Evolutionary conservation across 2,329 filamentous ascomycete genomes (phyloP).

Genomic region (Boeremia lycopersici): DNA sequence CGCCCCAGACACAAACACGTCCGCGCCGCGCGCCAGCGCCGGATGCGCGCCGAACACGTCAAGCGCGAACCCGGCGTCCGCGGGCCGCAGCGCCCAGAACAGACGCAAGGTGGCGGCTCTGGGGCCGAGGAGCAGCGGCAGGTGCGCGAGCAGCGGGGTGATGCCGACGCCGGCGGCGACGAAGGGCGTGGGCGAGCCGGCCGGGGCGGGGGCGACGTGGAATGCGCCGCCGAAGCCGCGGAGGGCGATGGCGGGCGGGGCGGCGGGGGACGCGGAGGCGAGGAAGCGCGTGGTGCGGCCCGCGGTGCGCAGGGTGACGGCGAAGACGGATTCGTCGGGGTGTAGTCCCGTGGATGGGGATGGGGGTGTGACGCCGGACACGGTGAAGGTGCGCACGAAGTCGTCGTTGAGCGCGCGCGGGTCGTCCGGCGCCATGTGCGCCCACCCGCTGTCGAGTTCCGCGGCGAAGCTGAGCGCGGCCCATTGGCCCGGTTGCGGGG

Average conservation of each 20-base stretch:
- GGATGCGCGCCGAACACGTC: constrained; percentile 63
- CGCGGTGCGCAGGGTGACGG: no score
- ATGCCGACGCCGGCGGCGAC: constrained; percentile 83
- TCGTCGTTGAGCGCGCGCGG: constrained; percentile 84
- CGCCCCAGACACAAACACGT: constrained; percentile 68
- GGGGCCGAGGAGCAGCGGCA: no score
- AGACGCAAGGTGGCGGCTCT: constrained; percentile 64
- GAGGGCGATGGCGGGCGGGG: constrained; percentile 51
- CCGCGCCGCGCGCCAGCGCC: constrained; percentile 59
- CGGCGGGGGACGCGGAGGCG: no score
- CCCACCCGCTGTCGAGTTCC: constrained; percentile 75
- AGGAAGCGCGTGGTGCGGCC: no score
- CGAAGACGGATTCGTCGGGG: constrained; percentile 69
- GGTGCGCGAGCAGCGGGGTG: constrained; percentile 80
- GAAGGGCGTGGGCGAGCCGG: constrained; percentile 66
- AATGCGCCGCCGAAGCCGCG: neutral
- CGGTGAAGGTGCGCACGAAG: constrained; percentile 80
- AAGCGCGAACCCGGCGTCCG: constrained; percentile 67
- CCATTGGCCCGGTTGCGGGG: constrained; percentile 76
- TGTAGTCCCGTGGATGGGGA: constrained; percentile 65
- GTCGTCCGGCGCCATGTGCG: constrained; percentile 83
- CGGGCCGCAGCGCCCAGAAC: constrained; percentile 69
- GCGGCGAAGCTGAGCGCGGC: constrained; percentile 73
- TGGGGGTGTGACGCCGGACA: constrained; percentile 61
- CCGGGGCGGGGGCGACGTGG: neutral